A percentile compares a stretch with the other conserved stretches of the same genome.
Conservation (phyloP, 169 alveolate genomes). For the Plasmodium gonderi region DNA sequence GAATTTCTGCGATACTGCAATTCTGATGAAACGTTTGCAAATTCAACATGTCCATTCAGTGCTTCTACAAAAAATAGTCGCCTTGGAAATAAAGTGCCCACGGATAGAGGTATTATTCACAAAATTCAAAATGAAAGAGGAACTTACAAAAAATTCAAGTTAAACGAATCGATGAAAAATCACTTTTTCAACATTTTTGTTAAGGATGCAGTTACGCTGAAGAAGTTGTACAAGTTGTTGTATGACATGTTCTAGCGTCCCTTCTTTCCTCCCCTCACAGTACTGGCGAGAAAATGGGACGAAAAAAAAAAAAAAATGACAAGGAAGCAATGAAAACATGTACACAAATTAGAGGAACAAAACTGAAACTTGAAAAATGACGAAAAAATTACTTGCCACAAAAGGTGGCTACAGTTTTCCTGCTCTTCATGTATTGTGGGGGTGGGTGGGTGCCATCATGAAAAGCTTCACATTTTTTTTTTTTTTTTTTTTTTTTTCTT, state of each 20-base stretch:
- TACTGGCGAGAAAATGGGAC: too few species aligned
- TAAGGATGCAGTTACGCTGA: conserved; percentile 29
- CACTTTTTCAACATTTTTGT: conserved; percentile 30
- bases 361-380: too few species aligned
- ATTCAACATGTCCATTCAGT: not conserved
- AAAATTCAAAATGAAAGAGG: not conserved
- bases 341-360: too few species aligned
- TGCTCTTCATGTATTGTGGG: too few species aligned
- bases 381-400: too few species aligned
- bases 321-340: not conserved
- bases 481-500: not conserved
- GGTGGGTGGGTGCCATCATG: not conserved
- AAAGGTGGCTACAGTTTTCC: too few species aligned
- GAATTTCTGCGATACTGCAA: not conserved
- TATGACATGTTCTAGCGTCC: conserved; percentile 27
- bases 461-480: not conserved
- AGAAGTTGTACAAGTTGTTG: conserved; percentile 25
- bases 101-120: not conserved
- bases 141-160: conserved; percentile 7
- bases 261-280: too few species aligned
- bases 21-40: not conserved
- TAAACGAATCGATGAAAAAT: conserved; percentile 42
- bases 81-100: not conserved
- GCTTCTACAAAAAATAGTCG: not conserved
- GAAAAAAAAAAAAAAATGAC: not conserved